Conservation (phyloP, 148 eudicot species). For the Amaranthus cruentus region DNA sequence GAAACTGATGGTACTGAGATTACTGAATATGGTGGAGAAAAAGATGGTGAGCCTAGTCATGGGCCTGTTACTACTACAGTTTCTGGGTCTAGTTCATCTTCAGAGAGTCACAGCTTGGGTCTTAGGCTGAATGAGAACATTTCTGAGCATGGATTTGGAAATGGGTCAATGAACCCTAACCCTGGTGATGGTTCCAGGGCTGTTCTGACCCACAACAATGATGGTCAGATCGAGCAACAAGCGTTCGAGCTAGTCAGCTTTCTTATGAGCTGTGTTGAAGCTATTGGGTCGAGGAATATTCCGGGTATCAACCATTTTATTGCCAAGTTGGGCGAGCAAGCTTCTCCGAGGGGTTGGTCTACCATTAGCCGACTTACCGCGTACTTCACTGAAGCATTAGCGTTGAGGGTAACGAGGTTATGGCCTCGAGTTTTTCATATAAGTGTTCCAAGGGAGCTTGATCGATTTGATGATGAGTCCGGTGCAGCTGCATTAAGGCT, state of each 20-base stretch:
- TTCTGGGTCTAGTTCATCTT: constrained; percentile 69
- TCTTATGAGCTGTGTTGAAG: constrained; percentile 62
- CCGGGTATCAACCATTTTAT: constrained; percentile 52
- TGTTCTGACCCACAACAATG: constrained; percentile 22
- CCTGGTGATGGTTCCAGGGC: constrained; percentile 37
- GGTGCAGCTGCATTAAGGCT: constrained; percentile 58
- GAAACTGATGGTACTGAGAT: constrained; percentile 46
- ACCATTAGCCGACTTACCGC: constrained; percentile 62
- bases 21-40: constrained; percentile 55
- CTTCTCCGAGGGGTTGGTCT: constrained; percentile 73
- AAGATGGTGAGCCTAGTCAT: constrained; percentile 38
- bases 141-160: constrained; percentile 47
- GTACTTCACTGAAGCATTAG: constrained; percentile 83
- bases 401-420: constrained; percentile 61
- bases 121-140: constrained; percentile 33
- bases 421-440: constrained; percentile 79
- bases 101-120: constrained; percentile 54
- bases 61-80: constrained; percentile 28
- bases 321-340: constrained; percentile 67
- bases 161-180: constrained; percentile 52
- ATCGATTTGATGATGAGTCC: constrained; percentile 55
- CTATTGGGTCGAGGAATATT: constrained; percentile 55
- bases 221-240: constrained; percentile 41
- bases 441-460: constrained; percentile 58
- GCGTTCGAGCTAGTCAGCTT: constrained; percentile 74